These are phyloP conservation scores for Aethionema arabicum DNA, from an alignment of 345 rosid genomes.

Conservation along the genomic window DNA sequence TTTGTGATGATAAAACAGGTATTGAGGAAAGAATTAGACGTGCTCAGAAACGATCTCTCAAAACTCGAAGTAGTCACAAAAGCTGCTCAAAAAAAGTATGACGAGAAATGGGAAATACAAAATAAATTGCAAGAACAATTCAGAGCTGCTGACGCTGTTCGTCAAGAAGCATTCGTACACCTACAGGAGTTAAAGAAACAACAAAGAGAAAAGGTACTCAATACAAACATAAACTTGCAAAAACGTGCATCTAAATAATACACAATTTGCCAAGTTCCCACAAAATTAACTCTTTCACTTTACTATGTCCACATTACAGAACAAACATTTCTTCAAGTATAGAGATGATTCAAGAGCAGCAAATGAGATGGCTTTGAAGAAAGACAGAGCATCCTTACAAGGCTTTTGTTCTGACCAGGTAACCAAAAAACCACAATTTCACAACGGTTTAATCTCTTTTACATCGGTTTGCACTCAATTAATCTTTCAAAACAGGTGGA, in stretches of 20 bases:
- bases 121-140: conserved; percentile 46
- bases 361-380: conserved; percentile 54
- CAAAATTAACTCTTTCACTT: conserved; percentile 9
- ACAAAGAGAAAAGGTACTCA: conserved; percentile 61
- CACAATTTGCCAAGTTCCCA: not conserved
- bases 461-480: conserved; percentile 28
- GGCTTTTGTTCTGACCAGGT: conserved; percentile 67
- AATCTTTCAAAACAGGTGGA: conserved; percentile 58
- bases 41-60: conserved; percentile 48
- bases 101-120: conserved; percentile 47
- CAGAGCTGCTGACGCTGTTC: conserved; percentile 59
- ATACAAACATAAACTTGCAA: conserved; percentile 17
- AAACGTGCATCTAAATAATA: conserved; percentile 7
- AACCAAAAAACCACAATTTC: conserved; percentile 26
- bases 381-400: conserved; percentile 56
- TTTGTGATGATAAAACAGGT: conserved; percentile 44
- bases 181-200: conserved; percentile 55
- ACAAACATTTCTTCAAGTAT: conserved; percentile 54
- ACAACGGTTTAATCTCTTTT: conserved; percentile 11
- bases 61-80: conserved; percentile 60
- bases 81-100: conserved; percentile 52
- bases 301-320: conserved; percentile 45
- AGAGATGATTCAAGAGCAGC: conserved; percentile 59
- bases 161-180: conserved; percentile 69
- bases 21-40: conserved; percentile 67